Conservation (phyloP, 768 basidiomycete genomes). For the Tylopilus balloui region DNA sequence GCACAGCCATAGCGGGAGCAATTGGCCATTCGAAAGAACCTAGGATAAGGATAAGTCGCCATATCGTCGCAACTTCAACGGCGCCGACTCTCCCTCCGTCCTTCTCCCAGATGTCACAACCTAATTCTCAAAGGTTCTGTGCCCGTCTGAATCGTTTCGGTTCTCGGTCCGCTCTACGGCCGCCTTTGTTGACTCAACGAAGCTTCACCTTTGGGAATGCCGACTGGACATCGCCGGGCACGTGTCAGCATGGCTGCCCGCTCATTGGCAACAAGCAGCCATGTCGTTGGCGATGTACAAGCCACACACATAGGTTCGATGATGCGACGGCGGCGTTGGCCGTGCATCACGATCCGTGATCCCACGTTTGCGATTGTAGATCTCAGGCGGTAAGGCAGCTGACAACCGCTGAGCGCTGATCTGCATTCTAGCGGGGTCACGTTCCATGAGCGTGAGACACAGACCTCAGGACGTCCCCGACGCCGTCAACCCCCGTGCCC, state of each 20-base stretch:
- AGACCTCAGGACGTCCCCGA: background rate
- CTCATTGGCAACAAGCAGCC: background rate
- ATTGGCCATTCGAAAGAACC: background rate
- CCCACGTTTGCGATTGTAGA: background rate
- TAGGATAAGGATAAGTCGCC: background rate
- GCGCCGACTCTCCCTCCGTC: slow-evolving; percentile 16
- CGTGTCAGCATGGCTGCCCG: too few species aligned
- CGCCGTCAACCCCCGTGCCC: background rate
- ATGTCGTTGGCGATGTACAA: background rate
- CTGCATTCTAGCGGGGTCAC: slow-evolving; percentile 8
- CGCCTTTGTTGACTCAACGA: background rate
- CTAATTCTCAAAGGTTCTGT: background rate
- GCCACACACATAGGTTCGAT: background rate
- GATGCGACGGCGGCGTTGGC: background rate
- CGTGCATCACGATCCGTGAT: slow-evolving; percentile 1
- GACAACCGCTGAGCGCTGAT: slow-evolving; percentile 8
- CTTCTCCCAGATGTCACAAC: background rate
- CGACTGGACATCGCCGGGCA: too few species aligned
- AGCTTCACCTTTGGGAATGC: background rate
- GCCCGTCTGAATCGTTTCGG: too few species aligned
- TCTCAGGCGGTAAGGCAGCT: slow-evolving; percentile 2
- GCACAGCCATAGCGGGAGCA: background rate
- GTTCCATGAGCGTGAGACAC: background rate
- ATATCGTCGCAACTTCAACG: slow-evolving; percentile 11
- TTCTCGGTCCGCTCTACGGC: background rate